Base-by-base conservation (phyloP, 2,329 filamentous ascomycete genomes). In the Nemania serpens region DNA sequence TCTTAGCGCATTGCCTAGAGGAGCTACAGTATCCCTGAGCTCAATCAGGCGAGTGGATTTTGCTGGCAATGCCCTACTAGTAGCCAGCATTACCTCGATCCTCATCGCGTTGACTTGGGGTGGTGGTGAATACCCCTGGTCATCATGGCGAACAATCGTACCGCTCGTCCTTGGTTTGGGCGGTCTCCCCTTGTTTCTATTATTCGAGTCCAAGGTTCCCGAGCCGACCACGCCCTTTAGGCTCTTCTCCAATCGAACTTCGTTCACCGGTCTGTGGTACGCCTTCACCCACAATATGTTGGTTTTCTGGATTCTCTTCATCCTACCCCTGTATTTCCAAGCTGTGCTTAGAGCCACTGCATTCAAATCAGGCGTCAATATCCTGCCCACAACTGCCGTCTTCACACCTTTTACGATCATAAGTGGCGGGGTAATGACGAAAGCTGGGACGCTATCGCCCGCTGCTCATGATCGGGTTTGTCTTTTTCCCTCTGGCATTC, bases 291-390 rank as follows among this genome's bases (percentile, higher is more conserved):
- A 76, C 25, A 70, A 70, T 3, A 65, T 79, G 12, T 62, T 79
- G 2, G 43, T 55, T 6, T 74, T 72, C 47, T 78, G 76, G 72
- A 61, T 71, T 12, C 63, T 74, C 18, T 77, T 74, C 64, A 79
- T 78, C 59, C 58, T 81, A 0, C 78, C 78, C 0, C 63, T 82
- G 2, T 82, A 81, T 37, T 90, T 91, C 75, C 88, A 91, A 73
- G 81, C 84, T 55, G 83, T 88, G 55, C 78, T 88, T 52, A 78
- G 86, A 56, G 82, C 82, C 1, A 79, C 79, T 1, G 86, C 88
- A 0, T 82, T 88, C 49, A 75, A 85, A 12, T 85, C 83, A 5
- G 88, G 88, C 41, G 83, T 90, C 1, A 20, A 48, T 13, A 55
- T 69, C 17, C 18, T 66, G 2, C 59, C 59, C 13, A 47, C 49